These are phyloP conservation scores for Bertia moriformis DNA, from an alignment of 2,329 filamentous ascomycete species.

Conservation along the genomic window DNA sequence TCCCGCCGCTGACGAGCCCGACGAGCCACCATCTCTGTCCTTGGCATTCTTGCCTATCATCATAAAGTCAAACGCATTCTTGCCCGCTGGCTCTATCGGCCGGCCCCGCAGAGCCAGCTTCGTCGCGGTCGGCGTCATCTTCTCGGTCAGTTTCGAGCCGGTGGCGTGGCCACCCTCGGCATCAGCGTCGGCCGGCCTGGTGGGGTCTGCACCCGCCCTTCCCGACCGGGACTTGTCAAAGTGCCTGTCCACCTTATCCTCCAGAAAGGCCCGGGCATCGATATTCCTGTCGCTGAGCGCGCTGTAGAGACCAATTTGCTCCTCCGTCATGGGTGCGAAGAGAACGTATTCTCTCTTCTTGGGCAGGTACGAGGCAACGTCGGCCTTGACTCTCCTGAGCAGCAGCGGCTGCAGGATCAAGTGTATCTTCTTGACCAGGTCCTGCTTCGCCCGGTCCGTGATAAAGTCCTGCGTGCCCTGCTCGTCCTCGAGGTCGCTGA, in stretches of 20 bases:
- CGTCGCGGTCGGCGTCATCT: too few species aligned
- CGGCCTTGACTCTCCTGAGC: conserved; percentile 75
- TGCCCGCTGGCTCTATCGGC: neutral
- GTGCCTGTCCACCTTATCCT: conserved; percentile 60
- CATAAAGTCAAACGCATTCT: neutral
- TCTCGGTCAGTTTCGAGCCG: too few species aligned
- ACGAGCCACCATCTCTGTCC: too few species aligned
- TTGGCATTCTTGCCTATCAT: conserved; percentile 14
- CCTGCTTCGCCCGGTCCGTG: conserved; percentile 63
- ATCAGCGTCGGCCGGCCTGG: neutral
- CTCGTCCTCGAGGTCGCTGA: conserved; percentile 78
- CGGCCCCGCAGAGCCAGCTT: too few species aligned
- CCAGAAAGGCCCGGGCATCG: conserved; percentile 62
- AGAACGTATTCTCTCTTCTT: conserved; percentile 95
- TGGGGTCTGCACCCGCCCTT: neutral
- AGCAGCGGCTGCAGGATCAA: conserved; percentile 84
- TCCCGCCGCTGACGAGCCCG: conserved; percentile 54
- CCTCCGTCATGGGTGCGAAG: conserved; percentile 78
- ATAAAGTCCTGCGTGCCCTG: conserved; percentile 65
- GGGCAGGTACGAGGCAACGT: conserved; percentile 77
- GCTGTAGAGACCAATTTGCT: conserved; percentile 81
- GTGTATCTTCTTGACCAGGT: conserved; percentile 76
- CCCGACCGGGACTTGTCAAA: conserved; percentile 19
- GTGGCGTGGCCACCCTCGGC: neutral
- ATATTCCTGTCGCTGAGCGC: conserved; percentile 38